Evolutionary conservation across 805 yeast genomes (phyloP), one percentile per base, ranked within the genome.

Genomic region (Wickerhamiella kazuoi): DNA sequence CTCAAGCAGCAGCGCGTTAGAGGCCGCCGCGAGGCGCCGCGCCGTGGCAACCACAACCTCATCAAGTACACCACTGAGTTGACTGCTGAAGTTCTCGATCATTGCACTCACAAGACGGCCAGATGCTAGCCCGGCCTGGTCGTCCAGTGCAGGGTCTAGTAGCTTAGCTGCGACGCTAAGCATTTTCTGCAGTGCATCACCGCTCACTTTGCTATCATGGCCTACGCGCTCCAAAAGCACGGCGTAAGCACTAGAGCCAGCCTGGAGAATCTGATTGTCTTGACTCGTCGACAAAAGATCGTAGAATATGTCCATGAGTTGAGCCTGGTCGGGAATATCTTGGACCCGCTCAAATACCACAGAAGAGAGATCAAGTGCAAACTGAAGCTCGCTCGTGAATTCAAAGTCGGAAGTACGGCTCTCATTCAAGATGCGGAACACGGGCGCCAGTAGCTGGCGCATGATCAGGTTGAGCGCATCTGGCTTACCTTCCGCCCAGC

Each of bases 251-350:
- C 79, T 87, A 0, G 87, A 79, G 2, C 84, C 76, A 9, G 73
- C 62, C 57, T 84, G 94, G 24, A 84, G 55, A 7, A 82, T 67
- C 50, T 78, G 83, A 48, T 79, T 81, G 54, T 84, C 95, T n/a
- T 56, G 61, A 0, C 83, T 67, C 3, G 46, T 43, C 17, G 26
- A 52, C 9, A 79, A 52, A 21, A 77, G 68, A 3, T 64, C 57
- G 21, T 69, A 62, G 34, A 79, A 59, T 13, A 74, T 50, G 3
- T 43, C 41, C 19, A 57, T 42, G 24, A 51, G 41, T 11, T 40
- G 41, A 21, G 44, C 42, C 14, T 46, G 42, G 26, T 54, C 47
- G 11, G 34, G 34, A 15, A 55, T 30, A 33, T 44, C 40, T 37
- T 50, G 39, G n/a, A 53, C 52, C 29, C 51, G 50, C 34, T 47